Evolutionary conservation across 2,329 filamentous ascomycete genomes (phyloP), one percentile per base, ranked within the genome.

Genomic region (Cordyceps farinosa): DNA sequence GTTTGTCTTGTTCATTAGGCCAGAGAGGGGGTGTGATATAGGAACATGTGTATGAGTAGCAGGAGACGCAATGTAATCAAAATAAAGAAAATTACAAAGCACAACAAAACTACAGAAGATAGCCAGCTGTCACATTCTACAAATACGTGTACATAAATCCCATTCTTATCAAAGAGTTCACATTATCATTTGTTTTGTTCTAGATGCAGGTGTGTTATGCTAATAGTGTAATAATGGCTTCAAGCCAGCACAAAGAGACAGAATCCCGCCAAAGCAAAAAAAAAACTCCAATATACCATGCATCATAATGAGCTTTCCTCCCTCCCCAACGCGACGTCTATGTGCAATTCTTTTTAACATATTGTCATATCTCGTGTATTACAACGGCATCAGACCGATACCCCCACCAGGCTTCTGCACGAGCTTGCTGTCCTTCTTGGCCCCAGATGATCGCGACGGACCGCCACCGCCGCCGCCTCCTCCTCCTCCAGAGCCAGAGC

Each of bases 361-460:
- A 34, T 36, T 13, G 27, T 53, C 30, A n/a, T 5, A 17, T 36
- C 11, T 36, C 36, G 8, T 34, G 34, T 8, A 9, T 73, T 67
- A 78, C 54, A 75, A 52, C 15, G 77, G 76, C 76, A 78, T 78
- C 53, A 76, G 51, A 17, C 73, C 75, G 57, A 79, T 78, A 15
- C 70, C 70, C 5, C 73, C 70, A 3, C 70, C 69, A 27, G 71
- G 70, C 67, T 75, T 79, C 66, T 70, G 74, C 11, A 70, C 69
- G 22, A 72, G 66, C 66, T 71, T 75, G 9, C 68, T 68, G 29
- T 73, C 62, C 69, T 62, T 67, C 66, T 69, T 70, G 72, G 38
- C 67, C 56, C 22, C 67, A 61, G 30, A 65, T 50, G 40, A 5
- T 32, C 38, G 50, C 17, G 55, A 60, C 5, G 50, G 11, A 30